Evolutionary conservation across 2,329 filamentous ascomycete genomes (phyloP).

Genomic region (Cercospora sp.): DNA sequence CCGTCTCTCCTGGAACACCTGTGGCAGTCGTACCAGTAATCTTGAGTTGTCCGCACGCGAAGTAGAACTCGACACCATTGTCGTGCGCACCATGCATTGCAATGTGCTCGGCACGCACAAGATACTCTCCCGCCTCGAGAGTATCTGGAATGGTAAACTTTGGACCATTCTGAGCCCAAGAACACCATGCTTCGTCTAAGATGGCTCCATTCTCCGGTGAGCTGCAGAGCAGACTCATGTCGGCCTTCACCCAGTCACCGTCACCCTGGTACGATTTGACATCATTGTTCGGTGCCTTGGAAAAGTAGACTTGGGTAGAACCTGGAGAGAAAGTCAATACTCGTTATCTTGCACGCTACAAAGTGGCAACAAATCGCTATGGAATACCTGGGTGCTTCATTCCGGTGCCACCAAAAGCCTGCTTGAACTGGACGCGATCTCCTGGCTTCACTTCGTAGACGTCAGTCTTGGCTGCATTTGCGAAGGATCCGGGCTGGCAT

Average conservation of each 20-base stretch:
- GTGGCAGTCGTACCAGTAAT: constrained; percentile 23
- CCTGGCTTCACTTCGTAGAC: constrained; percentile 23
- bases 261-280: constrained; percentile 23
- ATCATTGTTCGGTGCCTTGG: constrained; percentile 19
- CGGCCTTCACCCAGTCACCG: constrained; percentile 28
- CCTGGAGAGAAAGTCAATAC: neutral
- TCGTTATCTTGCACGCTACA: neutral
- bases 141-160: constrained; percentile 24
- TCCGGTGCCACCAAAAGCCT: constrained; percentile 15
- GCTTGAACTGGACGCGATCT: constrained; percentile 23
- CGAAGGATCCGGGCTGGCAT: constrained; percentile 14
- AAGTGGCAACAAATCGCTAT: neutral
- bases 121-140: constrained; percentile 23
- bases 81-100: constrained; percentile 25
- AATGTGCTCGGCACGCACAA: constrained; percentile 25
- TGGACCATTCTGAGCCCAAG: constrained; percentile 18
- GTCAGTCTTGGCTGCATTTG: constrained; percentile 16
- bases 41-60: constrained; percentile 26
- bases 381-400: constrained; percentile 24
- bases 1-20: constrained; percentile 16
- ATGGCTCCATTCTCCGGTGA: constrained; percentile 13
- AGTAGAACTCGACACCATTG: constrained; percentile 23
- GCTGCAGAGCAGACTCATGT: constrained; percentile 18
- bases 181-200: constrained; percentile 12
- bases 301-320: constrained; percentile 25